Percentiles rank a stretch among this genome's conserved stretches.
Conservation (phyloP, 2,329 filamentous ascomycete genomes). For the Chaetomiaceae sp. region DNA sequence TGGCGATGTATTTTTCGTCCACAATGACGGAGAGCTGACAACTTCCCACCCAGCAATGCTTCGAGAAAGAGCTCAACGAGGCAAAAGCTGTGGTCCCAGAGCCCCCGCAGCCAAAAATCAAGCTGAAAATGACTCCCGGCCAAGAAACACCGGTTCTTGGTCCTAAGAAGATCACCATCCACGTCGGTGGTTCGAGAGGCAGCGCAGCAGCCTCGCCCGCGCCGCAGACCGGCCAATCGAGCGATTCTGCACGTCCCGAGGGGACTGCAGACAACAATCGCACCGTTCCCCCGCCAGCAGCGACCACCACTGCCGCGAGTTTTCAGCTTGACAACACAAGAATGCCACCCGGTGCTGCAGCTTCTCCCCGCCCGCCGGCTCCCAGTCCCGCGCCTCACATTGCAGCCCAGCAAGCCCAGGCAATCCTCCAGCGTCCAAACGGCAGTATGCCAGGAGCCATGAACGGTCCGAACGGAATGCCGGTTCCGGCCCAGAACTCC, state of each 20-base stretch:
- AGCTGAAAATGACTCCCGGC: conserved; percentile 62
- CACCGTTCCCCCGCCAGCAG: conserved; percentile 3
- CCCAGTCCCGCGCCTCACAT: conserved; percentile 34
- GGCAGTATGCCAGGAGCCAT: conserved; percentile 4
- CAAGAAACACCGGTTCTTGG: conserved; percentile 40
- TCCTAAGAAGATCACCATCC: conserved; percentile 66
- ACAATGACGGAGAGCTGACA: conserved; percentile 2
- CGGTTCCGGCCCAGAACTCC: conserved; percentile 19
- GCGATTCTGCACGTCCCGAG: conserved; percentile 33
- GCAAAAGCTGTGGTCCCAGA: conserved; percentile 70
- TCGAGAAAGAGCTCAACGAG: conserved; percentile 63
- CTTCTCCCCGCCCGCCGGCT: conserved; percentile 44
- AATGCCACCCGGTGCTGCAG: conserved; percentile 38
- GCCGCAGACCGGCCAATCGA: conserved; percentile 34
- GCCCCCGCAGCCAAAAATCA: conserved; percentile 71
- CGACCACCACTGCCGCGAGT: conserved; percentile 7
- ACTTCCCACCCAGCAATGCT: conserved; percentile 53
- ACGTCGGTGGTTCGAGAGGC: conserved; percentile 55
- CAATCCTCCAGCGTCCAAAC: conserved; percentile 23
- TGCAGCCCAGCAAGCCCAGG: conserved; percentile 33
- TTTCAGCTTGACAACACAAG: conserved; percentile 26
- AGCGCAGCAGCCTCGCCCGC: conserved; percentile 51
- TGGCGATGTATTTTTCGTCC: neutral
- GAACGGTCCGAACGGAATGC: conserved; percentile 30
- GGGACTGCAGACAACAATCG: conserved; percentile 32